Base-by-base conservation (phyloP, 2,329 filamentous ascomycete species). In the Hypoxylon sp. region DNA sequence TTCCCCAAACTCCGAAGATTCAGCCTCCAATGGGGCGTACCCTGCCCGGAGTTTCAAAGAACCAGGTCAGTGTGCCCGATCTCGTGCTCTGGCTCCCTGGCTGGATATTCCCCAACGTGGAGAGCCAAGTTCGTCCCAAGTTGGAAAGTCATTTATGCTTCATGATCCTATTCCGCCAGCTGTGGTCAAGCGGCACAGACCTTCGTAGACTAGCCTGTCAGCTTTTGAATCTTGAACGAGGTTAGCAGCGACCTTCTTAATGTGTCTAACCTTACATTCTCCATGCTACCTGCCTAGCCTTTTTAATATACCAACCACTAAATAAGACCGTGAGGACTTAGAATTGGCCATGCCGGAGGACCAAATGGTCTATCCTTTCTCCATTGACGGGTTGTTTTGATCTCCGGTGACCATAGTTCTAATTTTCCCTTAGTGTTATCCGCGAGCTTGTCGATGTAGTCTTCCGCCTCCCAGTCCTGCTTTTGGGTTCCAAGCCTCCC, bases 291-390 rank as follows among this genome's bases (percentile, higher is more conserved):
- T 48, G 25, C 23, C 43, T 32, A 34, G 34, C 41, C 41, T 29
- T 32, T 32, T 29, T 57, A 55, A 62, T 84, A 79, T 63, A 82
- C 76, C 0, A 78, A 80, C 3, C 82, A 85, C 43, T 70, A 85
- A 57, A 45, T 34, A 34, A 21, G 23, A 9, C 74, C 77, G 3
- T 74, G 75, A 3, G 79, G 79, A 0, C 78, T 86, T 45, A 70
- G 80, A 7, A 79, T 82, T 34, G 83, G 82, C 1, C 74, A 74
- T 16, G 76, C 86, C 27, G 69, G 81, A 6, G 83, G 83, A 0
- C 83, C 83, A 46, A 37, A 8, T 2, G 19, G 43, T 32, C 7
- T 51, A 30, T 55, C 56, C 16, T 19, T 52, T 62, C 27, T 19
- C 37, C 16, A 23, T 46, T 29, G 60, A 41, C 23, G 45, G 12